Conservation (phyloP, 495 filamentous ascomycete species). For the Xylaria grammica region DNA sequence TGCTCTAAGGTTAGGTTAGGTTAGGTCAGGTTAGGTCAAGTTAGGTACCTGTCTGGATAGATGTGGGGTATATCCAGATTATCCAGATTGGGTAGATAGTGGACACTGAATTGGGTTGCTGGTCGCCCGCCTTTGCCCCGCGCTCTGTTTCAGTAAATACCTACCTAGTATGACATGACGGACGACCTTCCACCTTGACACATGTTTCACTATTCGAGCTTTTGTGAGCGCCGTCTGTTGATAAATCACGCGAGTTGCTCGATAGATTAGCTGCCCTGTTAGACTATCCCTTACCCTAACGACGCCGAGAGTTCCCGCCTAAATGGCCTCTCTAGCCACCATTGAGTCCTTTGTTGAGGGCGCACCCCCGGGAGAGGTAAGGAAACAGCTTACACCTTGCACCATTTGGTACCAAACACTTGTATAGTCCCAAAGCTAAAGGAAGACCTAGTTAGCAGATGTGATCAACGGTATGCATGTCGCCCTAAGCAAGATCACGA, state of each 20-base stretch:
- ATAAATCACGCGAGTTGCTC: neutral
- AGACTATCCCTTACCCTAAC: neutral
- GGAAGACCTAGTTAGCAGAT: slow-evolving; percentile 71
- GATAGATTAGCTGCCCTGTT: neutral
- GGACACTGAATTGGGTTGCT: slow-evolving; percentile 6
- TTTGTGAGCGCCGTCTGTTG: neutral
- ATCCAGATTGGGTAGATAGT: too few relatives aligned
- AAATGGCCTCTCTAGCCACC: slow-evolving; percentile 61
- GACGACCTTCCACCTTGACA: neutral
- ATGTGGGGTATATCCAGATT: neutral
- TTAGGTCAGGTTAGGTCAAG: neutral
- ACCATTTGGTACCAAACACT: neutral
- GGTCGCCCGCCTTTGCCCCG: slow-evolving; percentile 19
- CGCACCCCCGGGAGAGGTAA: slow-evolving; percentile 97
- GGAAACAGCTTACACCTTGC: slow-evolving; percentile 12
- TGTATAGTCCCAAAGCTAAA: slow-evolving; percentile 32
- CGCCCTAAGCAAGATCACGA: slow-evolving; percentile 3
- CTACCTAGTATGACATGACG: slow-evolving; percentile 9
- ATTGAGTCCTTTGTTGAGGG: slow-evolving; percentile 90
- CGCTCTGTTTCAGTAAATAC: slow-evolving; percentile 12
- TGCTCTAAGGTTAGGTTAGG: too few relatives aligned
- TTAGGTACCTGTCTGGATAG: neutral
- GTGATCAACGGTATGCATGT: slow-evolving; percentile 77
- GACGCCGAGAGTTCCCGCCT: neutral
- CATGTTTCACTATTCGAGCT: neutral